Conservation (phyloP, 2,329 filamentous ascomycete species). For the Penicillium italicum region DNA sequence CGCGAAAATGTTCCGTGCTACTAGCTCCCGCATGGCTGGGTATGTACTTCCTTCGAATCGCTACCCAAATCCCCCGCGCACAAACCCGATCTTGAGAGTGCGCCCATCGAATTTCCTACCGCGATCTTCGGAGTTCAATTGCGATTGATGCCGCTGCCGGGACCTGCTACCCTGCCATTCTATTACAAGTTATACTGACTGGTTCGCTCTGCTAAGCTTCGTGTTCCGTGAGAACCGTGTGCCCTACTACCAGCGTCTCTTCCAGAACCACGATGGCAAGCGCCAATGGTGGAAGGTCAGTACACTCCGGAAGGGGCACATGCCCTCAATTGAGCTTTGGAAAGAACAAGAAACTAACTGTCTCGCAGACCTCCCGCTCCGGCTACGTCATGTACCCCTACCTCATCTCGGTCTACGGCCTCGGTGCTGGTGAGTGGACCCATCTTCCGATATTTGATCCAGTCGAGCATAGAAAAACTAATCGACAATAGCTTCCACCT, state of each 20-base stretch:
- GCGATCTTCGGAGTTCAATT: conserved; percentile 13
- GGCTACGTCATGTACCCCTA: conserved; percentile 59
- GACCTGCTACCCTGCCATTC: background rate
- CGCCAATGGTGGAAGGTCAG: conserved; percentile 67
- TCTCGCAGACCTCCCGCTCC: conserved; percentile 51
- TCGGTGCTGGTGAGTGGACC: conserved; percentile 46
- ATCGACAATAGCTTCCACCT: conserved; percentile 31
- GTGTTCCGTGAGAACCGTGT: conserved; percentile 66
- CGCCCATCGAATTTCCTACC: conserved; percentile 18
- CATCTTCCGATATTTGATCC: background rate
- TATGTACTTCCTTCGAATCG: conserved; percentile 29
- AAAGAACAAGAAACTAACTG: conserved; percentile 15
- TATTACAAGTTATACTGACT: conserved; percentile 19
- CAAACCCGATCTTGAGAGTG: conserved; percentile 13
- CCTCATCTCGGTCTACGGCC: conserved; percentile 52
- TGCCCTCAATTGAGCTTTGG: background rate
- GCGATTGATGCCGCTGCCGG: conserved; percentile 1
- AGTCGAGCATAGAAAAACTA: conserved; percentile 2
- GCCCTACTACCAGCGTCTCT: conserved; percentile 63
- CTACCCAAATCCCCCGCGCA: conserved; percentile 1
- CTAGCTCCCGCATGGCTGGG: conserved; percentile 41
- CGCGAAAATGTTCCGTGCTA: conserved; percentile 43
- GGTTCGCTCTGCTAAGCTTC: conserved; percentile 35
- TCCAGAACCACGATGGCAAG: conserved; percentile 63
- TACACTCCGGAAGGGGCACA: conserved; percentile 20